Base-by-base conservation (phyloP, 305 asterid genomes). In the Salvia sclarea region DNA sequence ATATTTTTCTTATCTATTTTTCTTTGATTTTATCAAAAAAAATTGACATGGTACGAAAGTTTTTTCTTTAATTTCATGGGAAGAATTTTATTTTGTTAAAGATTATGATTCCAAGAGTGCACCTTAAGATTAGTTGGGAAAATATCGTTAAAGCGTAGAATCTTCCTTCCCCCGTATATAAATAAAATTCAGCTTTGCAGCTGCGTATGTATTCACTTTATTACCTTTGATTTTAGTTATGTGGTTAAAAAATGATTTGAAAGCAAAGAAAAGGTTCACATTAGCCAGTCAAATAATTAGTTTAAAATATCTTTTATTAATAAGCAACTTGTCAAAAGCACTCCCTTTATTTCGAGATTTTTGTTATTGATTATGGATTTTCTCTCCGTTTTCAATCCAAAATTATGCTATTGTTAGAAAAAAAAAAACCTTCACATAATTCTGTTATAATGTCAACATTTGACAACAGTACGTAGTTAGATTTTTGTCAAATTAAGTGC, bases 191-290 rank as follows among this genome's bases (percentile, higher is more conserved):
- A 43, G 65, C 68, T 40, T 41, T 57, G 63, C 69, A 66, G 79
- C 49, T 71, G 73, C 53, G 58, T 31, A 16, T 54, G 58, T 31
- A 16, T 54, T 75, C 73, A 50, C 70, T 75, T 62, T 56, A 72
- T 62, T 67, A 72, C 47, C 58, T 62, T 62, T 21, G 5, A 71
- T 41, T 33, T 71, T 66, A n/a, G n/a, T 71, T 57, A 41, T 40
- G 11, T 55, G 67, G 44, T 64, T 53, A 6, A n/a, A 22, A 56
- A 30, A 30, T 44, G 20, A 55, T 13, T 12, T 13, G 0, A 54
- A 44, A 44, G 8, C 2, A 8, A 56, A 30, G 16, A 38, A 18
- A 18, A 55, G 22, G 10, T 28, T 55, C 14, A 28, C 22, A 30
- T 13, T 28, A 49, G 55, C 55, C 31, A 50, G 57, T 11, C 40